These are phyloP conservation scores for Astrocystis sublimbata DNA, from an alignment of 495 filamentous ascomycete genomes.

Conservation along the genomic window DNA sequence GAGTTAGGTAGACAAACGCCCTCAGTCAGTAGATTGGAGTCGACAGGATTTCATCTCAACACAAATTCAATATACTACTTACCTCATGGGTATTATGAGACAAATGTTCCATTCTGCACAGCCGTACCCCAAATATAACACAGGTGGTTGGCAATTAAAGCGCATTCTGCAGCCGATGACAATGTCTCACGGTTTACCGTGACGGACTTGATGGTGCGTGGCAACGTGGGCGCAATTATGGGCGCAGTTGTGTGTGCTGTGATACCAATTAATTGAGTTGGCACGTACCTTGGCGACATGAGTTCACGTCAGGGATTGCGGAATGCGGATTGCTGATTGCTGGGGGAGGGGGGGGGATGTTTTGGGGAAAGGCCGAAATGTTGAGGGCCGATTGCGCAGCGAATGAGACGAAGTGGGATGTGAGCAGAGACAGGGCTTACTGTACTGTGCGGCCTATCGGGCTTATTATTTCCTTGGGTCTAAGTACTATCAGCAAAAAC, in stretches of 20 bases:
- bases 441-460: conserved; percentile 10
- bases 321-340: too few species aligned
- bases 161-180: not conserved
- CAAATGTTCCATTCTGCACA: too few species aligned
- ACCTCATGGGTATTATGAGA: too few species aligned
- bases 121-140: too few species aligned
- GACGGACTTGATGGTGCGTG: too few species aligned
- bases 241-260: too few species aligned
- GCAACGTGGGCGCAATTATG: too few species aligned
- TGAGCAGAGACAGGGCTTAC: conserved; percentile 6
- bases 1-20: not conserved
- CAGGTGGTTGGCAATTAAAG: not conserved
- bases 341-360: too few species aligned
- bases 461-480: conserved; percentile 11
- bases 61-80: too few species aligned
- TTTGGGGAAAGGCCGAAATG: conserved; percentile 20
- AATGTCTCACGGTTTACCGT: too few species aligned
- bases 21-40: not conserved
- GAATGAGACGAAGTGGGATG: not conserved
- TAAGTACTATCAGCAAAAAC: not conserved
- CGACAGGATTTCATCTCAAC: too few species aligned
- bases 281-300: not conserved
- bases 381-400: conserved; percentile 17
- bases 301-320: not conserved
- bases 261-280: conserved; percentile 1